A percentile compares a stretch with the other conserved stretches of the same genome.
phyloP scores from a whole-genome alignment of 1,139 yeast genomes.

The Kluyveromyces marxianus region DNA sequence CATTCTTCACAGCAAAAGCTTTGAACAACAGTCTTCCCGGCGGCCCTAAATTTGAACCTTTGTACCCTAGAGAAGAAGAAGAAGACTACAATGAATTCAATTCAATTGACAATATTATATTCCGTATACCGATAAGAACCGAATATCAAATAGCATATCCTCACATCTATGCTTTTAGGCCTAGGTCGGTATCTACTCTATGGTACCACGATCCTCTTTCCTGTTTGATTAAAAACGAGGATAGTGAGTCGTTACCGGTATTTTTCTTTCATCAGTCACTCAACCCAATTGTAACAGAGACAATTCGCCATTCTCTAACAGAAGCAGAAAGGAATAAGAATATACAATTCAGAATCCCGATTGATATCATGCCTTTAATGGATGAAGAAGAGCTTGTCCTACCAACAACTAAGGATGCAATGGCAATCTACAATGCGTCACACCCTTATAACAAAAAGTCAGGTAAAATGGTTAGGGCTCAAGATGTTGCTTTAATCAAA shows the following conservation, averaged over 20 bases:
- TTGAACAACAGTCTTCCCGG: slow-evolving; percentile 84
- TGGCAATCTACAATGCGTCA: slow-evolving; percentile 72
- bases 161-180: slow-evolving; percentile 71
- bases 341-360: slow-evolving; percentile 35
- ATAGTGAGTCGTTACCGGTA: slow-evolving; percentile 46
- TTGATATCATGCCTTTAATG: slow-evolving; percentile 42
- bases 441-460: slow-evolving; percentile 73
- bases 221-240: slow-evolving; percentile 39
- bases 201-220: slow-evolving; percentile 58
- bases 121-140: slow-evolving; percentile 66
- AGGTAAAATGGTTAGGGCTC: slow-evolving; percentile 71
- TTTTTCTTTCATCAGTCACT: slow-evolving; percentile 48
- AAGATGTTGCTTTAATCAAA: slow-evolving; percentile 82
- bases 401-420: slow-evolving; percentile 48
- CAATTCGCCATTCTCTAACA: slow-evolving; percentile 19
- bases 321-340: slow-evolving; percentile 18
- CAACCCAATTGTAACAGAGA: slow-evolving; percentile 48
- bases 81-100: slow-evolving; percentile 89
- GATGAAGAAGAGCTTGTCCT: slow-evolving; percentile 37
- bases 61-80: slow-evolving; percentile 61
- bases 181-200: slow-evolving; percentile 52
- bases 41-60: slow-evolving; percentile 93
- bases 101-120: slow-evolving; percentile 77
- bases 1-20: slow-evolving; percentile 87
- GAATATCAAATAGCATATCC: slow-evolving; percentile 88